A percentile compares a stretch with the other conserved stretches of the same genome.
phyloP scores from a whole-genome alignment of 2,329 filamentous ascomycete species.

The Cadophora luteo-olivacea region DNA sequence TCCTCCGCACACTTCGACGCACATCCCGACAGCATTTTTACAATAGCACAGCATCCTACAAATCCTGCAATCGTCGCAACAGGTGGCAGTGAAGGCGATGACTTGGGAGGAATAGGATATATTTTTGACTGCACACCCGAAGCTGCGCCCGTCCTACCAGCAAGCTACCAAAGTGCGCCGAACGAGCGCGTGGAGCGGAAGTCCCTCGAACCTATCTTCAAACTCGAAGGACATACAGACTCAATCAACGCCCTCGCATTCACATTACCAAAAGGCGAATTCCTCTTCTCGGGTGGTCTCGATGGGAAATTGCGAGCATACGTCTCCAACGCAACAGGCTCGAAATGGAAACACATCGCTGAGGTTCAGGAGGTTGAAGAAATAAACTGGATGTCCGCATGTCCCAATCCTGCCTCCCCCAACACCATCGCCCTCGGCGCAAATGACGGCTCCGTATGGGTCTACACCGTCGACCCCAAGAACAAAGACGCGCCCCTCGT shows the following conservation, averaged over 20 bases:
- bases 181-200: constrained; percentile 63
- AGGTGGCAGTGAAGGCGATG: constrained; percentile 76
- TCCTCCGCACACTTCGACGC: constrained; percentile 90
- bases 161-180: constrained; percentile 74
- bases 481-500: constrained; percentile 69
- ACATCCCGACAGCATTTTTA: constrained; percentile 91
- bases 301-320: constrained; percentile 83
- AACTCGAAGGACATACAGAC: constrained; percentile 89
- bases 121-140: constrained; percentile 78
- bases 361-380: constrained; percentile 91
- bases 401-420: constrained; percentile 72
- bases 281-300: constrained; percentile 83
- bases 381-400: constrained; percentile 87
- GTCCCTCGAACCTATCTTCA: constrained; percentile 69
- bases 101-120: constrained; percentile 74
- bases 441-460: constrained; percentile 92
- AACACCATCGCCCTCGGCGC: constrained; percentile 90
- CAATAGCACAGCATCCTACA: constrained; percentile 89
- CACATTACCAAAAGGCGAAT: constrained; percentile 82
- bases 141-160: constrained; percentile 72
- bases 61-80: constrained; percentile 82
- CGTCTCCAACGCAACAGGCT: constrained; percentile 55
- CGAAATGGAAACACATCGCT: constrained; percentile 70
- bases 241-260: constrained; percentile 88
- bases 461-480: constrained; percentile 81